These are phyloP conservation scores for Neonectria hederae DNA, from an alignment of 2,329 filamentous ascomycete genomes.

Conservation along the genomic window DNA sequence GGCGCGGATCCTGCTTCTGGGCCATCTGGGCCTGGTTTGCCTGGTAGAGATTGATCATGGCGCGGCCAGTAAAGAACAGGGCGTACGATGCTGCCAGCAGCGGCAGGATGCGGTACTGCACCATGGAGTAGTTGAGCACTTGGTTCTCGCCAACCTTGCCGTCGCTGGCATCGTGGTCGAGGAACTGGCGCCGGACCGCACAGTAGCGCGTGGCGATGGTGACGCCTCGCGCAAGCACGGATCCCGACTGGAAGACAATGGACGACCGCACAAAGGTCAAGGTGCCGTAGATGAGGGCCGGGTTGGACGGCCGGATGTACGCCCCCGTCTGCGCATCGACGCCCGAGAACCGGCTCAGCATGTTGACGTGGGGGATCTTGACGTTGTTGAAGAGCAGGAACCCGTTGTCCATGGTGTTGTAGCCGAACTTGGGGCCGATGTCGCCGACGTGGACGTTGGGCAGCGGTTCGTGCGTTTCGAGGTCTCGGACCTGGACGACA, in stretches of 20 bases:
- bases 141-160: conserved; percentile 72
- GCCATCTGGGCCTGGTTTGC: conserved; percentile 76
- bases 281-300: conserved; percentile 77
- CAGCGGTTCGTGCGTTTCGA: conserved; percentile 74
- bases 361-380: conserved; percentile 75
- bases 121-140: conserved; percentile 84
- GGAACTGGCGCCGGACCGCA: conserved; percentile 79
- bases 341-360: conserved; percentile 76
- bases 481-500: conserved; percentile 76
- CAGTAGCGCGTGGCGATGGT: conserved; percentile 82
- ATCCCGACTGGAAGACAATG: conserved; percentile 78
- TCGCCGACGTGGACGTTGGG: conserved; percentile 79
- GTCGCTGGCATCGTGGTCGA: conserved; percentile 73
- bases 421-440: conserved; percentile 83
- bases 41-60: conserved; percentile 78
- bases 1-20: conserved; percentile 51
- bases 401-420: conserved; percentile 85
- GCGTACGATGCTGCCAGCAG: conserved; percentile 79
- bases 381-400: conserved; percentile 81
- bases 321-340: conserved; percentile 74
- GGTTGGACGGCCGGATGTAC: conserved; percentile 73
- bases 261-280: conserved; percentile 78
- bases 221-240: conserved; percentile 76
- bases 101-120: conserved; percentile 77
- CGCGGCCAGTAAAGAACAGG: conserved; percentile 80